Evolutionary conservation across 768 basidiomycete species (phyloP).

Genomic region (Multifurca ochricompacta): DNA sequence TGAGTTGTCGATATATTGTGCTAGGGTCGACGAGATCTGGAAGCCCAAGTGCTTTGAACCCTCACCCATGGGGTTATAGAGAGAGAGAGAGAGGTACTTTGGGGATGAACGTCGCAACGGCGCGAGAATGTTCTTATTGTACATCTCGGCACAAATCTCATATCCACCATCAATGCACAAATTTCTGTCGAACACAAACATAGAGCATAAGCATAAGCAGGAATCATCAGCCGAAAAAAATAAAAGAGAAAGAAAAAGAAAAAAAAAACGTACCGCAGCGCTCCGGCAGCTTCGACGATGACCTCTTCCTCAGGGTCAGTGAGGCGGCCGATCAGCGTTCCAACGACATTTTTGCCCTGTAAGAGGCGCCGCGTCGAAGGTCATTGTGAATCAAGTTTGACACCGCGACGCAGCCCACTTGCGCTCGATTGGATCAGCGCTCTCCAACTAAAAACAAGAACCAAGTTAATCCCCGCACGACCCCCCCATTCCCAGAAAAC

Average conservation of each 20-base stretch:
- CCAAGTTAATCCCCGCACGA: no score
- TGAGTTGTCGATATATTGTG: conserved; percentile 56
- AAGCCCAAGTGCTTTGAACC: neutral
- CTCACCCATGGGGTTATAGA: neutral
- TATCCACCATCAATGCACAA: conserved; percentile 92
- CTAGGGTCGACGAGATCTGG: conserved; percentile 68
- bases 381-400: conserved; percentile 94
- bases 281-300: conserved; percentile 79
- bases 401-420: conserved; percentile 98
- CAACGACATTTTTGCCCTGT: conserved; percentile 87
- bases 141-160: conserved; percentile 95
- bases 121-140: conserved; percentile 85
- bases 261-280: conserved; percentile 57
- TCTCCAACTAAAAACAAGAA: conserved; percentile 50
- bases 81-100: conserved; percentile 42
- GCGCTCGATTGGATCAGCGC: conserved; percentile 68
- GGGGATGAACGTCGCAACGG: conserved; percentile 70
- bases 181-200: conserved; percentile 49
- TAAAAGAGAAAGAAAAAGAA: neutral
- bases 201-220: neutral
- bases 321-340: conserved; percentile 75
- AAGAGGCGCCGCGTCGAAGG: conserved; percentile 84
- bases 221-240: neutral
- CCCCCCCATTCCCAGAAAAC: no score
- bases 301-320: conserved; percentile 90